Conservation (phyloP, 345 rosid genomes). For the Cardiospermum halicacabum region DNA sequence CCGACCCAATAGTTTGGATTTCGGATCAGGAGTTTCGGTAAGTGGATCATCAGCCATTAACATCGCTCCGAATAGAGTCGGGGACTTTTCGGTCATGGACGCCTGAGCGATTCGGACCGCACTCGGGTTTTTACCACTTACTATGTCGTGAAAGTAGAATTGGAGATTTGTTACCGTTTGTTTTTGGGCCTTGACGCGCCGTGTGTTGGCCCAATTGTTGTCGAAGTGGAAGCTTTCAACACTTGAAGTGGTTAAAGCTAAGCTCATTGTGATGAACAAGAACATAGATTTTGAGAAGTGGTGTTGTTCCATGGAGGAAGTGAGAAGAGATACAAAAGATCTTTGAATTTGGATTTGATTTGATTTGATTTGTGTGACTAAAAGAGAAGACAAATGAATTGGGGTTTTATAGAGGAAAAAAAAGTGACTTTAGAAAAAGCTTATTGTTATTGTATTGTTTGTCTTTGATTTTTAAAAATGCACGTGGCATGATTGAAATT, state of each 20-base stretch:
- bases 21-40: slow-evolving; percentile 47
- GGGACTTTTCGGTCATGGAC: slow-evolving; percentile 31
- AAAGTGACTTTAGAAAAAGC: neutral
- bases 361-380: neutral
- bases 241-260: slow-evolving; percentile 18
- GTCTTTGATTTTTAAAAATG: neutral
- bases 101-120: slow-evolving; percentile 50
- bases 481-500: neutral
- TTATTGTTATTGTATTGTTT: no score
- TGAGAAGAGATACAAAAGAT: no score
- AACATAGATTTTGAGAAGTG: slow-evolving; percentile 20
- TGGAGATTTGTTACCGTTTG: slow-evolving; percentile 50
- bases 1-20: slow-evolving; percentile 56
- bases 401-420: neutral
- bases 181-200: slow-evolving; percentile 19
- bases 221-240: slow-evolving; percentile 20
- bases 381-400: neutral
- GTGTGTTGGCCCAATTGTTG: slow-evolving; percentile 24
- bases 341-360: no score
- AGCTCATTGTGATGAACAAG: slow-evolving; percentile 15
- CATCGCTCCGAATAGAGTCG: slow-evolving; percentile 40
- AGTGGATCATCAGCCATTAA: slow-evolving; percentile 54
- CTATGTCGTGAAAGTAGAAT: slow-evolving; percentile 65
- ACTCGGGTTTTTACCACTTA: slow-evolving; percentile 50
- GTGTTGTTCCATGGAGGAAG: slow-evolving; percentile 7